Base-by-base conservation (phyloP, 192 early-diverging fungal genomes). In the Coemansia sp. region DNA sequence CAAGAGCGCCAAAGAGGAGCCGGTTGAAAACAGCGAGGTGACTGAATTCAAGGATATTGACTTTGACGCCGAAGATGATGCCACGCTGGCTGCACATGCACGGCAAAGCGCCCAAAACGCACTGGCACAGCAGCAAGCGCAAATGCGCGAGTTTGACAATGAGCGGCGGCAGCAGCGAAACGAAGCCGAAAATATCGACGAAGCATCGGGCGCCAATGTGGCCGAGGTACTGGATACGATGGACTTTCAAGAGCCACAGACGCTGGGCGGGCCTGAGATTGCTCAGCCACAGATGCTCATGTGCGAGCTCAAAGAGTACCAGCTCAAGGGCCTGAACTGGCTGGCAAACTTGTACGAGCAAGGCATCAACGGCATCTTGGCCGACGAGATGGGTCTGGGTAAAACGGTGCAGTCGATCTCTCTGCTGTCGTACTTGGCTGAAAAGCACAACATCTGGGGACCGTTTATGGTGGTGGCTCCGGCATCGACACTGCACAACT, bases 361-460 rank as follows among this genome's bases (percentile, higher is more conserved):
- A 54, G 91, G 91, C 40, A 91, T 93, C 76, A 93, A 93, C 70
- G 91, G 91, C 62, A 93, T 93, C 56, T 66, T 93, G 42, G 91
- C 90, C 3, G 90, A 93, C 60, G 89, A 91, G 65, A 93, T 91
- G 90, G 81, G 80, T 43, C 69, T 92, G 17, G 90, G 90, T 23
- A 92, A 94, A 66, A 93, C 93, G 0, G 86, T 96, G 5, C 93
- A 96, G 77, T 90, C 91, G 0, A 93, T 96, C 47, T 87, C 92
- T 7, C 60, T 96, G 34, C 84, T 96, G 70, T 92, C 91, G 7
- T 88, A 93, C 58, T 66, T 96, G 21, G 91, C 92, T 6, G 92
- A 93, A 56, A 82, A 81, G 4, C 85, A 93, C 55, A 84, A 86
- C 53, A 90, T 93, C 43, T 93, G 91, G 90, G 93, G 93, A 11